phyloP scores from a whole-genome alignment of 2,329 filamentous ascomycete species.

The Colletotrichum lindemuthianum region DNA sequence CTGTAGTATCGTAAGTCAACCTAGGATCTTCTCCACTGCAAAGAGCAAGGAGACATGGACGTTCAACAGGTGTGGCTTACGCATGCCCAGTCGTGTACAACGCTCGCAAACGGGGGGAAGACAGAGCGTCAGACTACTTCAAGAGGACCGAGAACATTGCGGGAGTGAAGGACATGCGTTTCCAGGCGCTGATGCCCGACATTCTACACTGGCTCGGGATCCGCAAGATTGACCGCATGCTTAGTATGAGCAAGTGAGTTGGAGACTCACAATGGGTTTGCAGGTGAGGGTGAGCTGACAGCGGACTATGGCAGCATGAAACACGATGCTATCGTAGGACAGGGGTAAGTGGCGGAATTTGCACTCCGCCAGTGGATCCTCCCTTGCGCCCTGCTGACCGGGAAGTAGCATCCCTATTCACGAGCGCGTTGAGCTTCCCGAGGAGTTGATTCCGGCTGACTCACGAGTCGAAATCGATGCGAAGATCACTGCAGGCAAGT shows the following conservation, averaged over 20 bases:
- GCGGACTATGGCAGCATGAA: slow-evolving; percentile 72
- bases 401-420: slow-evolving; percentile 77
- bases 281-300: slow-evolving; percentile 11
- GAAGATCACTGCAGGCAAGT: slow-evolving; percentile 92
- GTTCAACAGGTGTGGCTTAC: background rate
- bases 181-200: slow-evolving; percentile 97
- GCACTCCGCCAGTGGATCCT: background rate
- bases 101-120: slow-evolving; percentile 80
- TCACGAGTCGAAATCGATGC: slow-evolving; percentile 98
- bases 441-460: slow-evolving; percentile 93
- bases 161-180: slow-evolving; percentile 95
- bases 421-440: slow-evolving; percentile 90
- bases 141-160: slow-evolving; percentile 98
- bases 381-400: slow-evolving; percentile 31
- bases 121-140: slow-evolving; percentile 92
- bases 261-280: background rate
- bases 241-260: slow-evolving; percentile 94
- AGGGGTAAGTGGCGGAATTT: slow-evolving; percentile 66
- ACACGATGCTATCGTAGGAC: slow-evolving; percentile 86
- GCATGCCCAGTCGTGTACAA: slow-evolving; percentile 71
- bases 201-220: slow-evolving; percentile 98
- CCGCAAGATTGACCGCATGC: slow-evolving; percentile 97
- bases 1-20: slow-evolving; percentile 57
- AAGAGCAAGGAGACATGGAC: background rate
- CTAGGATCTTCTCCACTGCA: no score